These are phyloP conservation scores for Penicillium sp. DNA, from an alignment of 2,329 filamentous ascomycete species.

Conservation along the genomic window DNA sequence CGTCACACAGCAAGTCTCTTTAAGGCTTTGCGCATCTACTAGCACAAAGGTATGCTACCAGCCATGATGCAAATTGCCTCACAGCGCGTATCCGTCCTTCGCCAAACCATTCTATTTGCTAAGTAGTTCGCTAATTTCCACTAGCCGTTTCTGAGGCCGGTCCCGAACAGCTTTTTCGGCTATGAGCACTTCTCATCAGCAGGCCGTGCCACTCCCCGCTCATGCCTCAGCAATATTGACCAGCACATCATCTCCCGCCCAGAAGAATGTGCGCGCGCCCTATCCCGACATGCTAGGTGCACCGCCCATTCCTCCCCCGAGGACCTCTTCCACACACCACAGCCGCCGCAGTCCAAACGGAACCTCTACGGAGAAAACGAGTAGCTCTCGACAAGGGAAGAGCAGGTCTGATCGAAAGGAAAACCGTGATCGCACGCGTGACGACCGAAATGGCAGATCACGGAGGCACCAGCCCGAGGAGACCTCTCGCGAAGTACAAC, in stretches of 20 bases:
- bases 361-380: constrained; percentile 35
- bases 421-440: constrained; percentile 33
- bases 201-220: constrained; percentile 40
- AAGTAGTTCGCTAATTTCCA: constrained; percentile 25
- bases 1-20: constrained; percentile 19
- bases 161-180: constrained; percentile 34
- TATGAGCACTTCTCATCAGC: constrained; percentile 46
- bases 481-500: constrained; percentile 38
- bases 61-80: constrained; percentile 61
- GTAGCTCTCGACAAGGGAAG: constrained; percentile 40
- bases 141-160: constrained; percentile 31
- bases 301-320: constrained; percentile 71
- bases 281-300: constrained; percentile 52
- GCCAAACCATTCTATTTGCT: constrained; percentile 35
- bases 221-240: constrained; percentile 43
- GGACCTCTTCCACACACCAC: constrained; percentile 73
- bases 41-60: constrained; percentile 56
- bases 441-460: constrained; percentile 43
- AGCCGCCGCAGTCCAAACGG: constrained; percentile 37
- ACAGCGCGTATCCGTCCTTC: constrained; percentile 47
- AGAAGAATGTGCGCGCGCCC: constrained; percentile 31
- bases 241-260: constrained; percentile 24
- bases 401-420: constrained; percentile 37
- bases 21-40: constrained; percentile 20
- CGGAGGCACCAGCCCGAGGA: constrained; percentile 40